Conservation (phyloP, 176 grass and related monocot species). For the Ananas comosus region DNA sequence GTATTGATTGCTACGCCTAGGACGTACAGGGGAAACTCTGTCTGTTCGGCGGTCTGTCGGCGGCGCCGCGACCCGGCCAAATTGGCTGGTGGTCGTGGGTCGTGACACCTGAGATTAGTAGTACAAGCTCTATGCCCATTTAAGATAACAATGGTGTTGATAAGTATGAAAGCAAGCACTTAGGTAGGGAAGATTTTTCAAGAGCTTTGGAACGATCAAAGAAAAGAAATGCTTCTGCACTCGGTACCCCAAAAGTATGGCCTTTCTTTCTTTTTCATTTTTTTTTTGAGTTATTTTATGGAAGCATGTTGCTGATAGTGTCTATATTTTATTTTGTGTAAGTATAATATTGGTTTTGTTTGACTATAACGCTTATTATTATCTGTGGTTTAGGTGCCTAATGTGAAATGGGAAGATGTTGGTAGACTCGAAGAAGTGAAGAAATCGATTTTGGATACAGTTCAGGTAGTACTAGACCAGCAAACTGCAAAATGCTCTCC, state of each 20-base stretch:
- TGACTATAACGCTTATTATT: not conserved
- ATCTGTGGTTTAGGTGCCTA: constrained; percentile 63
- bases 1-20: no score
- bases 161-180: constrained; percentile 22
- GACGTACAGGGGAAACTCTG: no score
- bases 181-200: constrained; percentile 58
- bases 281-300: constrained; percentile 5
- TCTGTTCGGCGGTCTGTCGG: no score
- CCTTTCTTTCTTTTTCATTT: constrained; percentile 8
- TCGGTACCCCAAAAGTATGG: constrained; percentile 87
- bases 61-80: no score
- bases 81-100: no score
- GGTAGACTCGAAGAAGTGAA: constrained; percentile 99
- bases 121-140: constrained; percentile 25
- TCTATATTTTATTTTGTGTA: not conserved
- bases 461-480: constrained; percentile 48
- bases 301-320: not conserved
- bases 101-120: constrained; percentile 11
- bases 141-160: constrained; percentile 15
- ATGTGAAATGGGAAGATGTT: constrained; percentile 98
- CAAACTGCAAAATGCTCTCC: not conserved
- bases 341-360: not conserved
- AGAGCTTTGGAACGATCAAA: constrained; percentile 70
- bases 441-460: constrained; percentile 94
- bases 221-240: constrained; percentile 86